A percentile compares a stretch with the other conserved stretches of the same genome.
phyloP scores from a whole-genome alignment of 768 basidiomycete species.

The Tricholoma furcatifolium region DNA sequence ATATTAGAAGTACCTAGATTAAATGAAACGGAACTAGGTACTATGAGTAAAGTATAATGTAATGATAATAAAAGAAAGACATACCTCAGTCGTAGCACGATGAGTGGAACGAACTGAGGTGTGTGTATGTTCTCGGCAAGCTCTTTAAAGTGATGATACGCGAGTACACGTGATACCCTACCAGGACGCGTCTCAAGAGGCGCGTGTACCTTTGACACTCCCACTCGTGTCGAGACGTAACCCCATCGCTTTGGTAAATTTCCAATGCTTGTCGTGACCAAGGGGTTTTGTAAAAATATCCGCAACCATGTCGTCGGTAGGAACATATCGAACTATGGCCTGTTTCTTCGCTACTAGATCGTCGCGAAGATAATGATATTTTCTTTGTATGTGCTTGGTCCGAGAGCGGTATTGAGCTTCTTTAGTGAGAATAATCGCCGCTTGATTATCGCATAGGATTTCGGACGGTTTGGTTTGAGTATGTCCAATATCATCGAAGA shows the following conservation, averaged over 20 bases:
- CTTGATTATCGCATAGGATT: background rate
- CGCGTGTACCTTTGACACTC: background rate
- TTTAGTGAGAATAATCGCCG: background rate
- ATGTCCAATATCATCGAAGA: background rate
- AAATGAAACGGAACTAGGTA: background rate
- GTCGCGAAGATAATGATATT: no score
- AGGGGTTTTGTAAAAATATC: background rate
- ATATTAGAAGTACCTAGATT: background rate
- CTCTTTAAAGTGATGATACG: background rate
- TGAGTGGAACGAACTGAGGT: background rate
- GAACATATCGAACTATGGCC: background rate
- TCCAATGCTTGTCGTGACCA: background rate
- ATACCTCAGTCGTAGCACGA: background rate
- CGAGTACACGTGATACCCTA: no score
- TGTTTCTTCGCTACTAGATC: background rate
- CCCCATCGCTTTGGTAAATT: no score
- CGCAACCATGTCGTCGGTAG: background rate
- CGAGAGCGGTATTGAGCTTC: background rate
- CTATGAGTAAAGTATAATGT: background rate
- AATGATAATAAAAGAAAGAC: background rate
- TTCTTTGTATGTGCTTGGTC: no score
- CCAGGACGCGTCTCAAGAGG: background rate
- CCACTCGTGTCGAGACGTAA: no score
- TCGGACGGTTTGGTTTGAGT: background rate
- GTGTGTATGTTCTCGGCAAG: background rate